Base-by-base conservation (phyloP, 768 basidiomycete genomes). In the Lactifluus hygrophoroides region DNA sequence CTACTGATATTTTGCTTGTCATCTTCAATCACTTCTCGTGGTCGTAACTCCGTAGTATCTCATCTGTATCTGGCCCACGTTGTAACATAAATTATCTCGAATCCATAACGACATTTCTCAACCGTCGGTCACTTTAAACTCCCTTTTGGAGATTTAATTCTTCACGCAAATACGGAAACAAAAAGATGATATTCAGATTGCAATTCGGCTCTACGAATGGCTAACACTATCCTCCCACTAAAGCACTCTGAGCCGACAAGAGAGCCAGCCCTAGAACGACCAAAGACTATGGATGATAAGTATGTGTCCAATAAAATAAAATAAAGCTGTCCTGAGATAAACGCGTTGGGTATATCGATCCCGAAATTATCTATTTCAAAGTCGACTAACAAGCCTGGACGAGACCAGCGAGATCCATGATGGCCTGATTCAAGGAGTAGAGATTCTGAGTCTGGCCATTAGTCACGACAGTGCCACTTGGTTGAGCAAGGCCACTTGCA, bases 301-400 rank as follows among this genome's bases (percentile, higher is more conserved):
- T 35, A 46, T 51, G 35, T 45, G 34, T 30, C n/a, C 35, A 51
- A 60, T 51, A 19, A 56, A 45, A 60, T 51, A 19, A 56, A 45
- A 51, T 60, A 48, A 60, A 50, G 54, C 38, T 10, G 10, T 55
- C 35, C 44, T 27, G n/a, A 38, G 34, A 43, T 54, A 35, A 54
- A 50, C 28, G 30, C 19, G 16, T 38, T 25, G 59, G 59, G 59
- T 60, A 60, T 56, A 55, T 21, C 25, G 30, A 17, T 55, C 45
- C 16, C 45, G 17, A 8, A 8, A 25, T n/a, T 16, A n/a, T 14
- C 30, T 10, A 10, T 42, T 30, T 27, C 30, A 49, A 47, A 19
- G 9, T 14, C 25, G 19, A 44, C 58, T 55, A 55, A 23, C 11
- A 40, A 35, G 23, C 48, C 27, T 16, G 2, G 14, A 54, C 43